Evolutionary conservation across 116 monocot species (phyloP), one percentile per base, ranked within the genome.

Genomic region (Trichopus zeylanicus): DNA sequence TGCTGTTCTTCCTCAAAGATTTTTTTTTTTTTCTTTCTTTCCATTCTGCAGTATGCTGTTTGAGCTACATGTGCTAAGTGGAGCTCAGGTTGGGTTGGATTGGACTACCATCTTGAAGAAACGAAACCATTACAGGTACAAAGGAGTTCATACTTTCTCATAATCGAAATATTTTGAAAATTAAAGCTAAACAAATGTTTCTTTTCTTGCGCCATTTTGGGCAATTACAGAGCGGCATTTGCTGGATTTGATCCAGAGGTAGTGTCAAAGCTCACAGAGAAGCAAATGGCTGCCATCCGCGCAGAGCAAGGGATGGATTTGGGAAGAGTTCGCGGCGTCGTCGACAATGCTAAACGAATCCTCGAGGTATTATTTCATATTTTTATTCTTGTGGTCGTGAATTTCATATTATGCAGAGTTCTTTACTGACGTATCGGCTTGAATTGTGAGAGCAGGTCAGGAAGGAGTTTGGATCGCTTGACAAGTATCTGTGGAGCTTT

Each of bases 91-190:
- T 46, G 95, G 86, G 9, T 64, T 76, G 35, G 89, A 95, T 60
- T 95, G 95, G 93, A 80, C 88, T 1, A 80, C 82, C 31, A 85
- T 93, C 10, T 48, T 93, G 47, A 93, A 82, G 73, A 93, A 75
- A 80, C 61, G 93, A 46, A 61, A 78, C 27, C 73, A 69, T 26
- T 82, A 77, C 79, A 88, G 88, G 93, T 93, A 18, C 12, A 13
- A 42, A 42, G 3, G 3, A 15, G n/a, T 0, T n/a, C n/a, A 15
- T 16, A 42, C n/a, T 42, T 13, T n/a, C 15, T 29, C 7, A 29
- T 59, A 38, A 3, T 3, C 8, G 4, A 16, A 48, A 0, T 3
- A 24, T 22, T 42, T 49, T 49, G 0, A 6, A 49, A 20, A 49
- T 49, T 24, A 24, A 16, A 42, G 16, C 12, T 13, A 1, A 42